These are phyloP conservation scores for Ceratocystis lukuohia DNA, from an alignment of 2,329 filamentous ascomycete genomes.

Conservation along the genomic window DNA sequence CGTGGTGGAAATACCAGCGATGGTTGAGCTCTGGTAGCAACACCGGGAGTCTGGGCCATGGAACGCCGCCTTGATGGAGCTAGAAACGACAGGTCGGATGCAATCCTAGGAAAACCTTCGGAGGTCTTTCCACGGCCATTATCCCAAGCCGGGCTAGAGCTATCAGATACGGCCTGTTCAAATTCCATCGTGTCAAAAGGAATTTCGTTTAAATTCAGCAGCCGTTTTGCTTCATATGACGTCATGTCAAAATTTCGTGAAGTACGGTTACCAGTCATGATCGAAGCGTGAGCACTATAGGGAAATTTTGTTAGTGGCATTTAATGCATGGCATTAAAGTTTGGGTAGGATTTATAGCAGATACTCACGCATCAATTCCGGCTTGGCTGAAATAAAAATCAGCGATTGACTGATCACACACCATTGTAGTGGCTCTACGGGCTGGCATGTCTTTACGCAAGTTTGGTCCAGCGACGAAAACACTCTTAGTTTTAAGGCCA, in stretches of 20 bases:
- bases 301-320: not conserved
- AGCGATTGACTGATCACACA: not conserved
- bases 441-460: not conserved
- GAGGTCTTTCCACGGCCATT: slow-evolving; percentile 15
- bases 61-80: slow-evolving; percentile 37
- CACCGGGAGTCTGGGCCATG: slow-evolving; percentile 35
- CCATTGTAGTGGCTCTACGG: slow-evolving; percentile 12
- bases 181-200: slow-evolving; percentile 24
- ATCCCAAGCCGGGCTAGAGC: slow-evolving; percentile 25
- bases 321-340: too few species aligned
- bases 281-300: slow-evolving; percentile 12
- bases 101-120: slow-evolving; percentile 27
- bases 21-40: slow-evolving; percentile 33
- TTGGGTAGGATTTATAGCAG: not conserved
- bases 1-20: slow-evolving; percentile 1
- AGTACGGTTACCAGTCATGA: slow-evolving; percentile 25
- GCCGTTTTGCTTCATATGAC: slow-evolving; percentile 34
- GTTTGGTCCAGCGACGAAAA: slow-evolving; percentile 9
- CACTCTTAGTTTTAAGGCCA: slow-evolving; percentile 7
- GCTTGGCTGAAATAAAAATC: slow-evolving; percentile 18
- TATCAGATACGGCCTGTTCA: slow-evolving; percentile 28
- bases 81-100: slow-evolving; percentile 37
- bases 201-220: slow-evolving; percentile 31
- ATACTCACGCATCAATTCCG: slow-evolving; percentile 17
- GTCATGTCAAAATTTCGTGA: slow-evolving; percentile 33